Base-by-base conservation (phyloP, 257 asterid species). In the Phtheirospermum japonicum region DNA sequence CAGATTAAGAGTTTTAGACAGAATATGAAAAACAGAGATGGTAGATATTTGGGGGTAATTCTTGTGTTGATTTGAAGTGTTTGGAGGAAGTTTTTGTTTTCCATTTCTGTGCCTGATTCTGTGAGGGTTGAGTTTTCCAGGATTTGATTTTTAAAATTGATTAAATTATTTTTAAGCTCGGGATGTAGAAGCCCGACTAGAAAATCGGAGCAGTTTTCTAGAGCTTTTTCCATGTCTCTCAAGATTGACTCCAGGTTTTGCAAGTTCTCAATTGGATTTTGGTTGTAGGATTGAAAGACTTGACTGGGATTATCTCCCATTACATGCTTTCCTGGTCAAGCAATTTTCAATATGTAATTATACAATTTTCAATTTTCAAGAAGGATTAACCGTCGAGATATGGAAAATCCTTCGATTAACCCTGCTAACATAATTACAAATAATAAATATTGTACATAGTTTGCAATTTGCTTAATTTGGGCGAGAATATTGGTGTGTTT, bases 181-280 rank as follows among this genome's bases (percentile, higher is more conserved):
- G 74, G 28, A 53, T 52, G 76, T 4, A 70, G 39, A 9, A 74
- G 46, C 7, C 30, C 51, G 51, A 71, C 57, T 5, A 88, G 88
- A 43, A 76, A 75, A 31, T 79, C 66, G 26, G 82, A 54, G 69
- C 69, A 67, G 46, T 71, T 76, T 39, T 74, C 61, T 0, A 85
- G 64, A 57, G 89, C 92, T 48, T 79, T 76, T 63, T 85, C 89
- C 89, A 90, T 85, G 45, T 96, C 96, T 64, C 72, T 76, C 75
- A 87, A 79, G 36, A 85, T 78, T 37, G 82, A 83, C 56, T 90
- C 89, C 8, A 82, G 55, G 36, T 69, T 68, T 55, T 79, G 85
- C 60, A 85, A 63, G 39, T 59, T 64, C n/a, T 77, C 75, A 23
- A 74, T 82, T 34, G 86, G 96, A 57, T 83, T 83, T 53, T 59